Conservation (phyloP, 345 rosid genomes). For the Firmiana major region DNA sequence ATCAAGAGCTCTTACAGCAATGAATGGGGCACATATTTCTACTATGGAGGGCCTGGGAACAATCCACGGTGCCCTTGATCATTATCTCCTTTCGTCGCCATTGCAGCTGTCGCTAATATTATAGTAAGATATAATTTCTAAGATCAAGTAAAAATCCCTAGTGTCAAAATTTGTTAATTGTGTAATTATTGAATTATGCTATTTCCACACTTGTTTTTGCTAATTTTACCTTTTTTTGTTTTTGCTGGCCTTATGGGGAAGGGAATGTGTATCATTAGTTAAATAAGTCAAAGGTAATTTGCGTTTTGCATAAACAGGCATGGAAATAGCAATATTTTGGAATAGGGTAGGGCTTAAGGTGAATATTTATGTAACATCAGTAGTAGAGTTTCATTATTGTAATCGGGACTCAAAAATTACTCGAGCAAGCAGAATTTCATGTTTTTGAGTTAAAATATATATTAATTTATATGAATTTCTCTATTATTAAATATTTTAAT, state of each 20-base stretch:
- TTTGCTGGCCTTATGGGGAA: neutral
- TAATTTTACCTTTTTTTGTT: slow-evolving; percentile 3
- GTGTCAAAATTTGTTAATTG: slow-evolving; percentile 31
- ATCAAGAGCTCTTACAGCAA: slow-evolving; percentile 66
- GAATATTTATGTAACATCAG: neutral
- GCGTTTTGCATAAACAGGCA: slow-evolving; percentile 24
- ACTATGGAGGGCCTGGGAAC: slow-evolving; percentile 91
- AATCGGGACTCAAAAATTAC: no score
- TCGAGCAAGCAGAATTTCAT: neutral
- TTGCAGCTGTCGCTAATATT: neutral
- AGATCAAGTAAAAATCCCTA: neutral
- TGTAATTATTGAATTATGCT: slow-evolving; percentile 32
- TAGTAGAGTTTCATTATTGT: neutral
- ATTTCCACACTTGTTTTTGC: slow-evolving; percentile 37
- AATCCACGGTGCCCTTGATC: slow-evolving; percentile 67
- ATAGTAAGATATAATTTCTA: neutral
- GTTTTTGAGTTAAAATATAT: neutral
- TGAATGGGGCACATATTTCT: slow-evolving; percentile 92
- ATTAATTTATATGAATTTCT: neutral
- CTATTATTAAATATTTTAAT: neutral
- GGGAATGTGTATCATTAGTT: slow-evolving; percentile 6
- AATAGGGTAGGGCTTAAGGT: neutral
- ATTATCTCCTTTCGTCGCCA: no score
- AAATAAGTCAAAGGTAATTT: neutral
- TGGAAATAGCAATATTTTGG: slow-evolving; percentile 33